Evolutionary conservation across 768 basidiomycete genomes (phyloP).

Genomic region (Agaricus sinodeliciosus): DNA sequence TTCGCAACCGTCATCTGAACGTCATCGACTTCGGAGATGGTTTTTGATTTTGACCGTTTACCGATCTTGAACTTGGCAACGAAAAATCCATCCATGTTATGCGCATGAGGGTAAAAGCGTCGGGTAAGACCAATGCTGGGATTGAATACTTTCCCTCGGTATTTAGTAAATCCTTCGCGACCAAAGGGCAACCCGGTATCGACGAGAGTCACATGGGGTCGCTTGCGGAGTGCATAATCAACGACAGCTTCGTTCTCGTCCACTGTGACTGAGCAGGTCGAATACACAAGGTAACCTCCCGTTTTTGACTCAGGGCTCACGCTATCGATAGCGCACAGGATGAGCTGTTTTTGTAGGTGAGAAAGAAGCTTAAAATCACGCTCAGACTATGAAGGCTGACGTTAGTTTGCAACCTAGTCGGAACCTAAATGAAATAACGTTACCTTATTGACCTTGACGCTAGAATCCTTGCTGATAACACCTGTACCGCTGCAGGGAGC

Average conservation of each 20-base stretch:
- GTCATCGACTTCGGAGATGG: slow-evolving; percentile 19
- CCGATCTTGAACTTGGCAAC: slow-evolving; percentile 98
- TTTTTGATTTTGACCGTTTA: slow-evolving; percentile 52
- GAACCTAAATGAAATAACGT: slow-evolving; percentile 13
- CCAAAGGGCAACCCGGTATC: slow-evolving; percentile 93
- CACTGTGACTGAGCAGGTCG: slow-evolving; percentile 95
- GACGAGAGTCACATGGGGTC: slow-evolving; percentile 88
- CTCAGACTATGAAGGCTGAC: slow-evolving; percentile 54
- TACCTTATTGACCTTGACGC: slow-evolving; percentile 98
- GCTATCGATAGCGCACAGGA: slow-evolving; percentile 97
- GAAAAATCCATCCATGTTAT: slow-evolving; percentile 99
- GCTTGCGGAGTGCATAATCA: slow-evolving; percentile 92
- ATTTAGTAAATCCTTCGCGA: slow-evolving; percentile 83
- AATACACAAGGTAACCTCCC: slow-evolving; percentile 94
- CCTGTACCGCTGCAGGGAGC: slow-evolving; percentile 98
- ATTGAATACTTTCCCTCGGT: slow-evolving; percentile 86
- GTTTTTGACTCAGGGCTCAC: slow-evolving; percentile 84
- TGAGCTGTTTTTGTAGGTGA: slow-evolving; percentile 96
- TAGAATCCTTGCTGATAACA: slow-evolving; percentile 95
- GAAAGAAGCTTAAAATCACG: slow-evolving; percentile 95
- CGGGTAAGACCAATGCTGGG: slow-evolving; percentile 74
- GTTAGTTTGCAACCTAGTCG: not conserved
- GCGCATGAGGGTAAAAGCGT: slow-evolving; percentile 93
- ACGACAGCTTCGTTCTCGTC: slow-evolving; percentile 99
- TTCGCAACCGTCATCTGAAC: slow-evolving; percentile 21